Percentiles rank a stretch among this genome's conserved stretches.
Conservation (phyloP, 192 early-diverging fungal genomes). For the Pilaira anomala region DNA sequence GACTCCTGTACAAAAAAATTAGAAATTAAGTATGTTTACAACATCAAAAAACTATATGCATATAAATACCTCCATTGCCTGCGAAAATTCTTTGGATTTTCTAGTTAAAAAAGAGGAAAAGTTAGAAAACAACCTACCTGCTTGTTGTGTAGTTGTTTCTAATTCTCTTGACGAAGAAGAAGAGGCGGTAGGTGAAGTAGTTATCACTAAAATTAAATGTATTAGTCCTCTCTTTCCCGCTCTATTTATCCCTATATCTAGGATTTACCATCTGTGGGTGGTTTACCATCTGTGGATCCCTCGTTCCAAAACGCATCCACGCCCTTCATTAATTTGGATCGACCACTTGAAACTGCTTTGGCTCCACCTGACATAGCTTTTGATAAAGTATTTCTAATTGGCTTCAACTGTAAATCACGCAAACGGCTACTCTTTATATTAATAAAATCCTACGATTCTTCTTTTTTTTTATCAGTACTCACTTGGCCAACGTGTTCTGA, state of each 20-base stretch:
- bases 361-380: conserved; percentile 51
- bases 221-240: too few species aligned
- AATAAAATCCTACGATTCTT: too few species aligned
- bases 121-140: conserved; percentile 45
- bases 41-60: background rate
- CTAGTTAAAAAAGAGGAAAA: conserved; percentile 46
- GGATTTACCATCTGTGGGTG: too few species aligned
- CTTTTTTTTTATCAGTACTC: too few species aligned
- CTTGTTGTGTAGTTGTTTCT: conserved; percentile 41
- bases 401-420: conserved; percentile 47
- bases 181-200: background rate
- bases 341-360: conserved; percentile 41
- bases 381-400: conserved; percentile 43
- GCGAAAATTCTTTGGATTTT: conserved; percentile 44
- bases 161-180: background rate
- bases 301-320: conserved; percentile 39
- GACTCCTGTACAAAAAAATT: conserved; percentile 5
- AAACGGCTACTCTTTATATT: conserved; percentile 35
- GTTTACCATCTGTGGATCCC: conserved; percentile 10
- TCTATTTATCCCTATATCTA: too few species aligned
- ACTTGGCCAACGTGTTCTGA: conserved; percentile 53
- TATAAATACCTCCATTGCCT: conserved; percentile 38
- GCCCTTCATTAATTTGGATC: conserved; percentile 23
- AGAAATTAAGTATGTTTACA: background rate
- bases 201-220: too few species aligned